Conservation (phyloP, 495 filamentous ascomycete species). For the Penicillium paxilli region DNA sequence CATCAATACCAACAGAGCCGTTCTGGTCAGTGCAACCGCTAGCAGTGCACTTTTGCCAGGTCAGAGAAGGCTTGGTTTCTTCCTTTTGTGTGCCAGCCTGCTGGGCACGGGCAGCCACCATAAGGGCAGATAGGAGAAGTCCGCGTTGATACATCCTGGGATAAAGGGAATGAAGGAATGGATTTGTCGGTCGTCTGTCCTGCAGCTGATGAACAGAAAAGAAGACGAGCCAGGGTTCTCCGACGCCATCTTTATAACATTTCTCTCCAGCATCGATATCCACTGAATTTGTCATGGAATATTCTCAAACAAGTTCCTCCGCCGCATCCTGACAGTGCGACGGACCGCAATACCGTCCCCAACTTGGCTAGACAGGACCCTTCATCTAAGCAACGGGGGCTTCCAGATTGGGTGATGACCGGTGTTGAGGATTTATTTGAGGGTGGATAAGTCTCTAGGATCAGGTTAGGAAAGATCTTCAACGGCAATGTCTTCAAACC, state of each 20-base stretch:
- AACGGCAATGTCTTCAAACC: constrained; percentile 1
- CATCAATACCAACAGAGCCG: constrained; percentile 61
- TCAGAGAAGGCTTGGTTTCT: constrained; percentile 61
- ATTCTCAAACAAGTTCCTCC: constrained; percentile 4
- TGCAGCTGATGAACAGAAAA: constrained; percentile 26
- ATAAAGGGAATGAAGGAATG: constrained; percentile 9
- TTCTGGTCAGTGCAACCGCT: constrained; percentile 50
- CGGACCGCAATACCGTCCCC: constrained; percentile 30
- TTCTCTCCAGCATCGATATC: background rate
- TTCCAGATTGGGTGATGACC: constrained; percentile 18
- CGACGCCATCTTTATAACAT: constrained; percentile 25
- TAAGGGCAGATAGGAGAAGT: constrained; percentile 23
- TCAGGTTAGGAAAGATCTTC: constrained; percentile 22
- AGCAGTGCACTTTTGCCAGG: constrained; percentile 55
- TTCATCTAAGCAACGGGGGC: constrained; percentile 11
- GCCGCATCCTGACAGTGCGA: constrained; percentile 12
- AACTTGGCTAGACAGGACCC: constrained; percentile 15
- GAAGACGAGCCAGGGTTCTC: background rate
- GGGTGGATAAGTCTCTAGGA: constrained; percentile 13
- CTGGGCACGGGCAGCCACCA: constrained; percentile 43
- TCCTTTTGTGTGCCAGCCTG: constrained; percentile 39
- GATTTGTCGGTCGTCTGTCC: constrained; percentile 26
- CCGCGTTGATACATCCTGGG: constrained; percentile 34
- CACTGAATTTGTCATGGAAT: background rate
- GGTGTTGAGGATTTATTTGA: constrained; percentile 21